phyloP scores from a whole-genome alignment of 805 yeast species.

The Candida dajiaensis region DNA sequence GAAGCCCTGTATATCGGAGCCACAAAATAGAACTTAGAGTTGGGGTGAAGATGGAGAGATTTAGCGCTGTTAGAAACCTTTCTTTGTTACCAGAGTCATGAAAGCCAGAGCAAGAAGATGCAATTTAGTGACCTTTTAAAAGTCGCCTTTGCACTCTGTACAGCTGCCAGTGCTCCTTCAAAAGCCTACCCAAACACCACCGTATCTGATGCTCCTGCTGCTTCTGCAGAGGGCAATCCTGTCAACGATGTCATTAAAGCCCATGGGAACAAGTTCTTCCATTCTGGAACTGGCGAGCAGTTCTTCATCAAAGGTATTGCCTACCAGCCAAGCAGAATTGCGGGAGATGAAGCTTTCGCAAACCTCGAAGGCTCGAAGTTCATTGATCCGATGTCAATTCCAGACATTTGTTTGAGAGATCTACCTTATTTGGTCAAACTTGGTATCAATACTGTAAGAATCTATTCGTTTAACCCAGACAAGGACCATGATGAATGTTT shows the following conservation, averaged over 20 bases:
- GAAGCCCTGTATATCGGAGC: background rate
- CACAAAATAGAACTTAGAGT: background rate
- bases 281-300: slow-evolving; percentile 65
- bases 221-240: background rate
- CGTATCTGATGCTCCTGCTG: background rate
- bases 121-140: background rate
- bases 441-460: slow-evolving; percentile 74
- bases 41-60: background rate
- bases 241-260: slow-evolving; percentile 45
- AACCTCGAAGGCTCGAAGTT: slow-evolving; percentile 24
- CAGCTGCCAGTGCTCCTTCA: background rate
- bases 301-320: slow-evolving; percentile 87
- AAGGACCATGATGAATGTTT: slow-evolving; percentile 74
- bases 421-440: slow-evolving; percentile 67
- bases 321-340: slow-evolving; percentile 57
- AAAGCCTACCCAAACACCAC: background rate
- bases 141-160: background rate
- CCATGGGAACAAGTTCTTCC: slow-evolving; percentile 72
- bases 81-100: background rate
- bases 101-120: background rate
- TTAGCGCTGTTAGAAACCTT: background rate
- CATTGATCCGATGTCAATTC: slow-evolving; percentile 76
- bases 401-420: slow-evolving; percentile 68
- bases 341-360: slow-evolving; percentile 30
- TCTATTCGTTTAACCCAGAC: slow-evolving; percentile 76